Base-by-base conservation (phyloP, 257 asterid genomes). In the Orobanche coerulescens region DNA sequence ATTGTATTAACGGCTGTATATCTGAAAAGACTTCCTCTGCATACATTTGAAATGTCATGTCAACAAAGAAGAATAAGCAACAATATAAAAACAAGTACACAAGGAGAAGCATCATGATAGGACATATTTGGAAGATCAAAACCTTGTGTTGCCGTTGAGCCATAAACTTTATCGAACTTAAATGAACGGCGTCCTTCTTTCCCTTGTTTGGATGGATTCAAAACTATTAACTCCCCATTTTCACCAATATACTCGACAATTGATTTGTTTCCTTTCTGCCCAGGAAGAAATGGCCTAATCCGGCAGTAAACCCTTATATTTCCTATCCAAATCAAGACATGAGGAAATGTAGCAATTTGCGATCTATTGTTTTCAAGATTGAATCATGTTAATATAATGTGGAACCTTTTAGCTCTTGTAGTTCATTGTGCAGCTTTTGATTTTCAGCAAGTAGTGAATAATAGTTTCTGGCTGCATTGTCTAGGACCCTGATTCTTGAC, bases 231-330 rank as follows among this genome's bases (percentile, higher is more conserved):
- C 73, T 93, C 96, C 54, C 99, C 97, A 69, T 83, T 79, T 62
- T 89, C 96, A 68, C 99, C 97, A 54, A 84, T 61, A 52, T 83
- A 66, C 50, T 93, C 97, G 6, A 89, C 28, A 58, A 72, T 78
- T 12, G 97, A 60, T 63, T 84, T 88, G 42, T 62, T 93, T 67
- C 83, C 94, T 61, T 77, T 83, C 72, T 86, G 94, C 25, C 94
- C 96, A 0, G 90, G 88, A 26, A 76, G 81, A 73, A 89, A 93
- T 36, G 99, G 99, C 82, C 99, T 86, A 77, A 84, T 61, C 67
- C 99, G 80, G 60, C 99, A 93, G 57, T 86, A 93, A 47, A 89
- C 99, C 73, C 99, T 83, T 62, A 93, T 93, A 44, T 89, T 93
- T 67, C 99, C 99, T 93, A 59, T 71, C 63, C 56, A 67, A 59